These are phyloP conservation scores for Rubia balearica DNA, from an alignment of 305 asterid genomes.

Conservation along the genomic window DNA sequence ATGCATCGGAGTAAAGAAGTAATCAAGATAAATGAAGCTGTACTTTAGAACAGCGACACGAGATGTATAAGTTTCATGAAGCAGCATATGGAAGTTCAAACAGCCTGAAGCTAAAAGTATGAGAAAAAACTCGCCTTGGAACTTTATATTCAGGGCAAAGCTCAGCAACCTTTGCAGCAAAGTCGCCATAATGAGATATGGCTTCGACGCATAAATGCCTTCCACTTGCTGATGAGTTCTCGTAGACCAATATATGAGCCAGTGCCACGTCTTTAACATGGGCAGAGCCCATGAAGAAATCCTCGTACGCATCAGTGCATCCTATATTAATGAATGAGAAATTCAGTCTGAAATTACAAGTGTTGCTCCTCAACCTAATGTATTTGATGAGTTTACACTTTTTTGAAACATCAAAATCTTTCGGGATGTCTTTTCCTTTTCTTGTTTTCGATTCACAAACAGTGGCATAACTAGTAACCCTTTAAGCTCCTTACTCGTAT, in stretches of 20 bases:
- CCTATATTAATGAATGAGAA: constrained; percentile 30
- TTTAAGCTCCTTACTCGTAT: no score
- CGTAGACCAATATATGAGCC: constrained; percentile 74
- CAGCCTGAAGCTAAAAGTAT: background rate
- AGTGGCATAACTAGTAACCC: background rate
- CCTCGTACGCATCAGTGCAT: constrained; percentile 42
- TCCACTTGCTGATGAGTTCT: constrained; percentile 63
- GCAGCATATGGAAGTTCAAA: background rate
- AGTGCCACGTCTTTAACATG: constrained; percentile 83
- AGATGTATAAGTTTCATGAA: background rate
- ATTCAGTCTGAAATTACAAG: constrained; percentile 19
- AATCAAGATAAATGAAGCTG: background rate
- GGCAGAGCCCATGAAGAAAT: constrained; percentile 67
- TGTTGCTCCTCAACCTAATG: background rate
- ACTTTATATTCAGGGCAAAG: constrained; percentile 65
- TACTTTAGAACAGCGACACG: background rate
- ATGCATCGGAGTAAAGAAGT: background rate
- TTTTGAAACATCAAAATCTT: background rate
- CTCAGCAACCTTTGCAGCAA: constrained; percentile 86
- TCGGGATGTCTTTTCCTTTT: no score
- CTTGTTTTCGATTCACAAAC: background rate
- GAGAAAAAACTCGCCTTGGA: constrained; percentile 48
- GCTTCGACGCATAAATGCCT: constrained; percentile 77
- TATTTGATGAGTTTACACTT: background rate
- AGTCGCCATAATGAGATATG: constrained; percentile 68